Percentiles rank a stretch among this genome's conserved stretches.
Conservation (phyloP, 2,329 filamentous ascomycete genomes). For the Xylaria sp. region DNA sequence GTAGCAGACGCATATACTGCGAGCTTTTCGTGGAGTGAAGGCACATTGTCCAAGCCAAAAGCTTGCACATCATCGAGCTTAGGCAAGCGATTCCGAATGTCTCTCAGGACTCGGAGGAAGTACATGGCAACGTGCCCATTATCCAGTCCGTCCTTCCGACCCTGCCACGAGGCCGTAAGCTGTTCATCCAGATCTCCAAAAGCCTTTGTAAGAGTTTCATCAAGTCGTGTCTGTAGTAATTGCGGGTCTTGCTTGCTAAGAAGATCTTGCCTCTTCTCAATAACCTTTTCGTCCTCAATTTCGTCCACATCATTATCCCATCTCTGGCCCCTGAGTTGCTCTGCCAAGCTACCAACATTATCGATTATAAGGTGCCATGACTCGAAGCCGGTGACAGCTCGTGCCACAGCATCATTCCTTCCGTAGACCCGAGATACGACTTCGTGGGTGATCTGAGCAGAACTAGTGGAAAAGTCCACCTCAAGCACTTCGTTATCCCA, state of each 20-base stretch:
- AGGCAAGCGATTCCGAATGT: conserved; percentile 64
- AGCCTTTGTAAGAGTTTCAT: conserved; percentile 50
- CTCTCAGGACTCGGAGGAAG: conserved; percentile 66
- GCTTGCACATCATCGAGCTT: conserved; percentile 42
- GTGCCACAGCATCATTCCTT: conserved; percentile 59
- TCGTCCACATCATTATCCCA: conserved; percentile 74
- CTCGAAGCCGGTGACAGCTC: conserved; percentile 58
- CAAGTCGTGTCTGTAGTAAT: conserved; percentile 54
- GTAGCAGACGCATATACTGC: conserved; percentile 47
- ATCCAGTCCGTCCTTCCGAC: conserved; percentile 41
- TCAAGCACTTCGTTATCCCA: conserved; percentile 65
- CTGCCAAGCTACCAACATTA: conserved; percentile 57
- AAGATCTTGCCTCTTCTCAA: conserved; percentile 59
- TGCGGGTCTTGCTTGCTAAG: conserved; percentile 69
- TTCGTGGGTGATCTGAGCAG: conserved; percentile 61
- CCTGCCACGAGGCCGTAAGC: conserved; percentile 46
- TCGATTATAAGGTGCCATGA: conserved; percentile 71
- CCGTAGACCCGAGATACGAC: conserved; percentile 68
- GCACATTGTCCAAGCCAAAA: conserved; percentile 58
- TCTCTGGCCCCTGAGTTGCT: conserved; percentile 59
- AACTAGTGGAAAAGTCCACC: conserved; percentile 60
- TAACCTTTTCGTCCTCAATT: conserved; percentile 66
- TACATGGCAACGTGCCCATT: conserved; percentile 56
- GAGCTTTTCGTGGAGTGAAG: conserved; percentile 58
- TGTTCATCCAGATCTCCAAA: conserved; percentile 55